phyloP scores from a whole-genome alignment of 1,139 yeast species.

The Yamadazyma friedrichii region DNA sequence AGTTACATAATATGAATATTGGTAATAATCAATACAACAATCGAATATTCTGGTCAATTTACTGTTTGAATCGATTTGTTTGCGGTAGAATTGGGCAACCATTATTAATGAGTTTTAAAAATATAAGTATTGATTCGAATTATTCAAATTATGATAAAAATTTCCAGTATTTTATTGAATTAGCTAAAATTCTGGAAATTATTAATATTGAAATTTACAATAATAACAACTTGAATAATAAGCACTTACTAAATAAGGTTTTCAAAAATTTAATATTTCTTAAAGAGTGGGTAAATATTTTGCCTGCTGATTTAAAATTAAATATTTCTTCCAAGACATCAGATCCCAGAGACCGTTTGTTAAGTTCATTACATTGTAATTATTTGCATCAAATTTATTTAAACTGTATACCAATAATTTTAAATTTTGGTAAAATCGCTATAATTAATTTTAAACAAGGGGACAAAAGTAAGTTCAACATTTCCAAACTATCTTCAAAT shows the following conservation, averaged over 20 bases:
- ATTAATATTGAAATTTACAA: constrained; percentile 24
- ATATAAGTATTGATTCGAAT: constrained; percentile 13
- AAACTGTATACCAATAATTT: constrained; percentile 26
- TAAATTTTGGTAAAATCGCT: constrained; percentile 22
- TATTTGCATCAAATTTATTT: constrained; percentile 30
- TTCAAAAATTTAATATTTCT: constrained; percentile 20
- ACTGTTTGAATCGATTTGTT: constrained; percentile 27
- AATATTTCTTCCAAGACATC: constrained; percentile 9
- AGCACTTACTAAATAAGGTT: constrained; percentile 18
- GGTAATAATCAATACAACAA: constrained; percentile 10
- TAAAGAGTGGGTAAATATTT: constrained; percentile 21
- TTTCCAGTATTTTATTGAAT: constrained; percentile 20
- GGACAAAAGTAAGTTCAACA: constrained; percentile 3
- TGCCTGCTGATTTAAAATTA: constrained; percentile 21
- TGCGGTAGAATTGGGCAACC: constrained; percentile 28
- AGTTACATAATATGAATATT: background rate
- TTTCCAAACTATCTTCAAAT: constrained; percentile 19
- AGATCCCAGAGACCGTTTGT: constrained; percentile 17
- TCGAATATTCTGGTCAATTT: constrained; percentile 27
- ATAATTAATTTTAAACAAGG: constrained; percentile 13
- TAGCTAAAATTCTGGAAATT: constrained; percentile 26
- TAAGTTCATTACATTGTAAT: constrained; percentile 28
- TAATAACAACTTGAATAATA: constrained; percentile 16
- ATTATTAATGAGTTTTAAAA: constrained; percentile 19
- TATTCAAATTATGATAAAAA: constrained; percentile 3